Evolutionary conservation across 441 rosid genomes (phyloP).

Genomic region (Capsella rubella): DNA sequence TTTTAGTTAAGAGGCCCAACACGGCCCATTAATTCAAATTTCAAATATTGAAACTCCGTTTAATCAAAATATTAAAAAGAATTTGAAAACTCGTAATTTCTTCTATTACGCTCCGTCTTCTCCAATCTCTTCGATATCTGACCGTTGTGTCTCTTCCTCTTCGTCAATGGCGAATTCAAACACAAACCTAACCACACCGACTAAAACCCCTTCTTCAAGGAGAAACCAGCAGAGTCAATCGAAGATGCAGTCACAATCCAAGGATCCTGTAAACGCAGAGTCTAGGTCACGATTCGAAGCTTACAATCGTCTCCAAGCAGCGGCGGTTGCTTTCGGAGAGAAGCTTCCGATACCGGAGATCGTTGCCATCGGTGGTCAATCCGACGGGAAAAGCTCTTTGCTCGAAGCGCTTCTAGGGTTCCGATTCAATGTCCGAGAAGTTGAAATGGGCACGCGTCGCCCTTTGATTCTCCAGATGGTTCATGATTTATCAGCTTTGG

Average conservation of each 20-base stretch:
- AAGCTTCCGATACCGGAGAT: slow-evolving; percentile 96
- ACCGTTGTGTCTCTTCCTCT: slow-evolving; percentile 20
- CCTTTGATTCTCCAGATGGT: slow-evolving; percentile 97
- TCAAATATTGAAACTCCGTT: slow-evolving; percentile 16
- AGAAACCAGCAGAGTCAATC: slow-evolving; percentile 44
- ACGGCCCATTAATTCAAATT: slow-evolving; percentile 11
- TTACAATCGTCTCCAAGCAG: slow-evolving; percentile 90
- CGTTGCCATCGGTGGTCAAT: slow-evolving; percentile 96
- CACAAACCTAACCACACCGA: slow-evolving; percentile 59
- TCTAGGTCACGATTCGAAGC: slow-evolving; percentile 80
- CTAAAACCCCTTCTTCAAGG: slow-evolving; percentile 62
- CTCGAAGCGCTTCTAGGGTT: slow-evolving; percentile 93
- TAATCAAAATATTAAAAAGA: too few species aligned
- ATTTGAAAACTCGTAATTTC: slow-evolving; percentile 28
- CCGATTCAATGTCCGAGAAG: slow-evolving; percentile 94
- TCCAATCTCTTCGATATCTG: not conserved
- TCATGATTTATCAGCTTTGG: slow-evolving; percentile 79
- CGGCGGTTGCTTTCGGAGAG: slow-evolving; percentile 98
- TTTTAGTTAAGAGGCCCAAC: too few species aligned
- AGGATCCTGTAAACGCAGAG: slow-evolving; percentile 37
- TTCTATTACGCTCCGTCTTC: slow-evolving; percentile 14
- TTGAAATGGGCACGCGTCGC: slow-evolving; percentile 96
- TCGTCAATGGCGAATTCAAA: slow-evolving; percentile 66
- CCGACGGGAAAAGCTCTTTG: slow-evolving; percentile 94
- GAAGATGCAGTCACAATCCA: slow-evolving; percentile 40